phyloP scores from a whole-genome alignment of 345 rosid species.

The Citrus maxima region DNA sequence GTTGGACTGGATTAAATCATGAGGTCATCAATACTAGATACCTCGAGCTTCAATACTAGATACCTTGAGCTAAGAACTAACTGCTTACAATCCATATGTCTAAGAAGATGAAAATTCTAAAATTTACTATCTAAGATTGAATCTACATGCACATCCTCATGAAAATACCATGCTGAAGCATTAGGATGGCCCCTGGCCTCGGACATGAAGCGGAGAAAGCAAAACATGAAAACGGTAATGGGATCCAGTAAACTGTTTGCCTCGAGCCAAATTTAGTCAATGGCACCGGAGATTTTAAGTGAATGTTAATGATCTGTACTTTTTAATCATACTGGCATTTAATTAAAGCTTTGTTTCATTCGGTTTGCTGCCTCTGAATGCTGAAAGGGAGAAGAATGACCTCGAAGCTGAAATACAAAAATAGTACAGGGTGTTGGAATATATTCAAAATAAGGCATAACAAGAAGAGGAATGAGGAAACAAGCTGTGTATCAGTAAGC shows the following conservation, averaged over 20 bases:
- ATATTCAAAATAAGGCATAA: constrained; percentile 2
- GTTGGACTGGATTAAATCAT: background rate
- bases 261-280: constrained; percentile 6
- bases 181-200: background rate
- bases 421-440: background rate
- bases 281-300: background rate
- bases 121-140: background rate
- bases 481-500: background rate
- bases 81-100: background rate
- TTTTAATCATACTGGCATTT: constrained; percentile 3
- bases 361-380: constrained; percentile 60
- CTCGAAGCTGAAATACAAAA: constrained; percentile 42
- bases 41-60: background rate
- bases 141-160: constrained; percentile 4
- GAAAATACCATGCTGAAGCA: background rate
- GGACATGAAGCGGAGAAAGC: background rate
- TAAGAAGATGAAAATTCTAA: background rate
- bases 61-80: background rate
- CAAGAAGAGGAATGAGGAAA: background rate
- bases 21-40: background rate
- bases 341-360: constrained; percentile 45
- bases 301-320: constrained; percentile 4
- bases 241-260: constrained; percentile 8
- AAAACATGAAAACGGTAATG: background rate
- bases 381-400: constrained; percentile 77